Evolutionary conservation across 1,284 basidiomycete species (phyloP).

Genomic region (Trametes hirsuta): DNA sequence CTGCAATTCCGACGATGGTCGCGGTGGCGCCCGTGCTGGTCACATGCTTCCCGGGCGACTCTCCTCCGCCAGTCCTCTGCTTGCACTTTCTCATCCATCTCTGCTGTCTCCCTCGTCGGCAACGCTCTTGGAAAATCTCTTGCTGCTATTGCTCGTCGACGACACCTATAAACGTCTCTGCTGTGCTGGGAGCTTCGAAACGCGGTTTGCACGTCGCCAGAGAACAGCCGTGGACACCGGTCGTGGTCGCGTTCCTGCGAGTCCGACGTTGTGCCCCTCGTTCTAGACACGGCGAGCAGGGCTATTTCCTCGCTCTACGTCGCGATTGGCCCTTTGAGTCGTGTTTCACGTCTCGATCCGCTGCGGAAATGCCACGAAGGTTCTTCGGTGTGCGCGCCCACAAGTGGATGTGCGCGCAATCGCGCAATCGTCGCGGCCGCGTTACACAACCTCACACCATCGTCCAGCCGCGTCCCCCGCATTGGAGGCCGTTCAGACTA

Average conservation of each 20-base stretch:
- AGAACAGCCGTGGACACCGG: neutral
- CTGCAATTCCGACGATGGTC: conserved; percentile 1
- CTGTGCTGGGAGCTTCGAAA: neutral
- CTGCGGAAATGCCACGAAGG: conserved; percentile 1
- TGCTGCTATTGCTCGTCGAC: conserved; percentile 4
- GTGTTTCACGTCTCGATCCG: neutral
- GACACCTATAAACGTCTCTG: neutral
- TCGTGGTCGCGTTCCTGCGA: neutral
- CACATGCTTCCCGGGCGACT: conserved; percentile 16
- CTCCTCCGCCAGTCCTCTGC: neutral
- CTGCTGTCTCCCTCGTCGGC: conserved; percentile 2
- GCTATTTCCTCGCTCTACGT: neutral
- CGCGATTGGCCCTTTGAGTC: neutral
- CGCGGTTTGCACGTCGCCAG: neutral
- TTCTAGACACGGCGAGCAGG: neutral
- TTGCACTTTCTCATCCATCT: neutral
- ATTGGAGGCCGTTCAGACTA: conserved; percentile 4
- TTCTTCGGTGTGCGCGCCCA: conserved; percentile 3
- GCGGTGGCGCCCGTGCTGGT: conserved; percentile 17
- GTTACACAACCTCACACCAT: conserved; percentile 28
- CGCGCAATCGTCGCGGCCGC: conserved; percentile 24
- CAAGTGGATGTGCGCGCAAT: conserved; percentile 16
- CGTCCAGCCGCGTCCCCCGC: conserved; percentile 4
- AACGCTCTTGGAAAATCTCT: conserved; percentile 2
- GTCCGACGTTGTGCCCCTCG: neutral